phyloP scores from a whole-genome alignment of 805 yeast genomes.

The Cephaloascus albidus region DNA sequence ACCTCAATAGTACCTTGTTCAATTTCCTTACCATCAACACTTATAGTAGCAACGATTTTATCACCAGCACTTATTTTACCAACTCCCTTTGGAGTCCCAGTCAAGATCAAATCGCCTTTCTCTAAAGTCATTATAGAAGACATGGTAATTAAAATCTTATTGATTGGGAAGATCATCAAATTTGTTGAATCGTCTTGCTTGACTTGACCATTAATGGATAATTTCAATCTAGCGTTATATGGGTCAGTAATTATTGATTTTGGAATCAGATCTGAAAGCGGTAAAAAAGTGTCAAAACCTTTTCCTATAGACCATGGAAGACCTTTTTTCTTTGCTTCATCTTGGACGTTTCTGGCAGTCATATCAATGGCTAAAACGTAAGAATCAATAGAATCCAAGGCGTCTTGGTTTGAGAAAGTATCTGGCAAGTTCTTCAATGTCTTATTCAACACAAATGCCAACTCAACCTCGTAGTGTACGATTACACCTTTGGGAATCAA shows the following conservation, averaged over 20 bases:
- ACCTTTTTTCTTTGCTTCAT: slow-evolving; percentile 87
- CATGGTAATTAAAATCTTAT: slow-evolving; percentile 69
- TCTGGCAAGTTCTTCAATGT: slow-evolving; percentile 51
- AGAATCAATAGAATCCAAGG: slow-evolving; percentile 73
- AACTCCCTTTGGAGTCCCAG: slow-evolving; percentile 99
- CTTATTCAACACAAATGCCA: slow-evolving; percentile 69
- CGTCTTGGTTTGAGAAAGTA: slow-evolving; percentile 52
- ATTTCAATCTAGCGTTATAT: slow-evolving; percentile 51
- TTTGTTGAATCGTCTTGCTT: slow-evolving; percentile 70
- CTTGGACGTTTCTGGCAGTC: slow-evolving; percentile 95
- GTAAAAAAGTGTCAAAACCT: slow-evolving; percentile 94
- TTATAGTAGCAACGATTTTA: slow-evolving; percentile 52
- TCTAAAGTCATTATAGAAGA: slow-evolving; percentile 86
- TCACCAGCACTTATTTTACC: slow-evolving; percentile 81
- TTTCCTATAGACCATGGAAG: slow-evolving; percentile 96
- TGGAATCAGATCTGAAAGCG: slow-evolving; percentile 69
- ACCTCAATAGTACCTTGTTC: slow-evolving; percentile 39
- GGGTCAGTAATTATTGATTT: slow-evolving; percentile 63
- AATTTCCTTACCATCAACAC: slow-evolving; percentile 45
- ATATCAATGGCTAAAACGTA: slow-evolving; percentile 86
- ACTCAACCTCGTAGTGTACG: slow-evolving; percentile 90
- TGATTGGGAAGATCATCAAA: slow-evolving; percentile 84
- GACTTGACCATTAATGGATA: slow-evolving; percentile 53
- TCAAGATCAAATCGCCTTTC: slow-evolving; percentile 82
- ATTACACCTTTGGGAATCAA: slow-evolving; percentile 71